phyloP scores from a whole-genome alignment of 257 asterid genomes.

The Gentiana macrophylla region DNA sequence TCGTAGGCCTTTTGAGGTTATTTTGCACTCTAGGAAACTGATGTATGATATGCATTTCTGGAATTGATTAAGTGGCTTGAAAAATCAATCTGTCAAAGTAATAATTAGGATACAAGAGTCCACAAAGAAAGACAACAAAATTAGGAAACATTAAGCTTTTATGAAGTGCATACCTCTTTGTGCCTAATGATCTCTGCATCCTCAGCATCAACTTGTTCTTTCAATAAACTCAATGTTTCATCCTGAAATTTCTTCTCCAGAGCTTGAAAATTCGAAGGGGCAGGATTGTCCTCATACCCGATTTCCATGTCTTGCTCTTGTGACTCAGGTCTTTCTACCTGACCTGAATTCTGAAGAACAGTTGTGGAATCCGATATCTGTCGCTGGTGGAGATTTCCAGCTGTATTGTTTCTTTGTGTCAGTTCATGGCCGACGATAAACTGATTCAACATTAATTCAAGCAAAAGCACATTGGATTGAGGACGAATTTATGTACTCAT shows the following conservation, averaged over 20 bases:
- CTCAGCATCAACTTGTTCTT: constrained; percentile 15
- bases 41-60: no score
- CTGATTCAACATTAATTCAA: no score
- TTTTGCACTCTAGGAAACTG: no score
- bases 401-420: constrained; percentile 12
- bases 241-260: constrained; percentile 13
- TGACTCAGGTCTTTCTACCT: neutral
- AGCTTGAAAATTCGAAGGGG: constrained; percentile 9
- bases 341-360: constrained; percentile 3
- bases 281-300: constrained; percentile 12
- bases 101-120: no score
- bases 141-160: no score
- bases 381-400: constrained; percentile 1
- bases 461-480: no score
- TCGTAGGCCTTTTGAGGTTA: no score
- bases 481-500: no score
- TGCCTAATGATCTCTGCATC: constrained; percentile 17
- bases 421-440: constrained; percentile 2
- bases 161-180: constrained; percentile 8
- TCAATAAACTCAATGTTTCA: constrained; percentile 10
- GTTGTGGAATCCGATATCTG: constrained; percentile 2
- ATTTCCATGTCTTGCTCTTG: constrained; percentile 20
- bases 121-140: no score
- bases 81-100: no score
- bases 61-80: no score